Evolutionary conservation across 1,139 yeast species (phyloP).

Genomic region (Zygoascus sp.): DNA sequence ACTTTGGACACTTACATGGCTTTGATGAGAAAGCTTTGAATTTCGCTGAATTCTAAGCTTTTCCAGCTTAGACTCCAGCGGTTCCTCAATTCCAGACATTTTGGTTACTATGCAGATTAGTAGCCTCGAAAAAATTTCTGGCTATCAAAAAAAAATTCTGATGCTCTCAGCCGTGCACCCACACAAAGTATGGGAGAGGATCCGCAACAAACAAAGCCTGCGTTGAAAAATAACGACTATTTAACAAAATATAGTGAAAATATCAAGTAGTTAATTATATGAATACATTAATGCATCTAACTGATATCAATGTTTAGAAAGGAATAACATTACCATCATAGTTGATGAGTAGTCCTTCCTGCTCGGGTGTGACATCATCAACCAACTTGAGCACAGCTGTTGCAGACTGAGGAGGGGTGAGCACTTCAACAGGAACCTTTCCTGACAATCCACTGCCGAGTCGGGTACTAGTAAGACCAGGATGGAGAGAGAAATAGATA

Average conservation of each 20-base stretch:
- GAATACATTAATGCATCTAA: too few species aligned
- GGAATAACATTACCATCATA: background rate
- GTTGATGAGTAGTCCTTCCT: background rate
- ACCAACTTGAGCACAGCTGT: background rate
- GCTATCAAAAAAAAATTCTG: background rate
- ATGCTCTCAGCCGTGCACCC: constrained; percentile 2
- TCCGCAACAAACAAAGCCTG: too few species aligned
- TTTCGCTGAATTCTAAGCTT: constrained; percentile 65
- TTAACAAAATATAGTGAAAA: too few species aligned
- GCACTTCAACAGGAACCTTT: background rate
- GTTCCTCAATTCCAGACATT: constrained; percentile 16
- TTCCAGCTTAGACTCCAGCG: constrained; percentile 60
- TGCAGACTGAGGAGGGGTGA: background rate
- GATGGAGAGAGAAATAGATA: constrained; percentile 6
- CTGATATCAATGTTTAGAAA: background rate
- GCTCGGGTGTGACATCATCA: background rate
- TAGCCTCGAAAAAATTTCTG: constrained; percentile 8
- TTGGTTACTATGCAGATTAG: background rate
- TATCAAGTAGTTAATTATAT: too few species aligned
- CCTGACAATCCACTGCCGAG: background rate
- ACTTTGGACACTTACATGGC: constrained; percentile 42
- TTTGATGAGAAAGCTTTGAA: constrained; percentile 81
- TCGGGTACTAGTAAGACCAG: constrained; percentile 11
- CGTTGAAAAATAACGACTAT: too few species aligned
- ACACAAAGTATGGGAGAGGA: background rate